Evolutionary conservation across 441 rosid species (phyloP).

Genomic region (Populus tomentosa): DNA sequence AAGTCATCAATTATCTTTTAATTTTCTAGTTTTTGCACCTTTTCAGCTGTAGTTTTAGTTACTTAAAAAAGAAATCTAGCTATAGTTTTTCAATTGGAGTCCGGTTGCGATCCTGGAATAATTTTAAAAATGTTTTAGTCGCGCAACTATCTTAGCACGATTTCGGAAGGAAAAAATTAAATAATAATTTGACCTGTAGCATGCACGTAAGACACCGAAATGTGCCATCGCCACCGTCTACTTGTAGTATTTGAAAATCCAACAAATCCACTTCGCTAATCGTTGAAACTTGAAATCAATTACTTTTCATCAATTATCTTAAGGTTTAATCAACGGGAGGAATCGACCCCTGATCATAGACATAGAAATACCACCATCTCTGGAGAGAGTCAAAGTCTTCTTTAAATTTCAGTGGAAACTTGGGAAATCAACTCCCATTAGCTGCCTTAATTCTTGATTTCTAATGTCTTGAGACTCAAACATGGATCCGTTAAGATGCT

Average conservation of each 20-base stretch:
- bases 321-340: background rate
- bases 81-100: no score
- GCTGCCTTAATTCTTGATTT: background rate
- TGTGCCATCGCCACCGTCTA: background rate
- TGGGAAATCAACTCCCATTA: background rate
- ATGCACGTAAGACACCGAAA: background rate
- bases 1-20: no score
- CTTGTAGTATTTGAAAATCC: background rate
- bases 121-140: no score
- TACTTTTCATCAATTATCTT: background rate
- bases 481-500: slow-evolving; percentile 5
- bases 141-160: no score
- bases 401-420: background rate
- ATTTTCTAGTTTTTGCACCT: background rate
- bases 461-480: slow-evolving; percentile 22
- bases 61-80: background rate
- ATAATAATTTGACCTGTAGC: background rate
- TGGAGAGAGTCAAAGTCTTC: background rate
- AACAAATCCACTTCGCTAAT: background rate
- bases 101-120: no score
- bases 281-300: background rate
- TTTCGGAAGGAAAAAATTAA: no score
- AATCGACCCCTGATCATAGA: background rate
- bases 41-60: background rate
- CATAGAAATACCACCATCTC: background rate